Evolutionary conservation across 1,139 yeast genomes (phyloP).

Genomic region (Hyphopichia fennica): DNA sequence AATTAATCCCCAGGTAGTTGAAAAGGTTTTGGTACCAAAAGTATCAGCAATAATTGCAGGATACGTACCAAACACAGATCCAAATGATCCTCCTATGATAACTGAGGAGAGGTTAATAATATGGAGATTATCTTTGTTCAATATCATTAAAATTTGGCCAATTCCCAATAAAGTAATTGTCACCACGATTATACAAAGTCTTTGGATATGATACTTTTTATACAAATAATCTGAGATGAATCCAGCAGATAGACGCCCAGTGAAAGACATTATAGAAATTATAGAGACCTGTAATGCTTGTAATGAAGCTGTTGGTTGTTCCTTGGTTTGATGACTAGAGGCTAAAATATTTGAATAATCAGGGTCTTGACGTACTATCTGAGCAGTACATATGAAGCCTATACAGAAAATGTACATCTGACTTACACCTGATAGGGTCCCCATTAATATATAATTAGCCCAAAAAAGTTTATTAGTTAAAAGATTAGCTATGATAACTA

Average conservation of each 20-base stretch:
- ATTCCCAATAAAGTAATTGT: constrained; percentile 27
- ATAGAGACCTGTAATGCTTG: constrained; percentile 48
- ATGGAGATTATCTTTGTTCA: constrained; percentile 26
- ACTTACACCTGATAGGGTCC: constrained; percentile 38
- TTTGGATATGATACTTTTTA: constrained; percentile 31
- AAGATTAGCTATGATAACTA: constrained; percentile 11
- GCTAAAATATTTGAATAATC: too few species aligned
- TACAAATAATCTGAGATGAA: constrained; percentile 38
- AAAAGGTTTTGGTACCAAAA: constrained; percentile 42
- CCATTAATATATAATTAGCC: constrained; percentile 34
- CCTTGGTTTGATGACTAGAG: neutral
- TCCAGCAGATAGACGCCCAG: constrained; percentile 41
- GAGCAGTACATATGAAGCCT: constrained; percentile 47
- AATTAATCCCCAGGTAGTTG: constrained; percentile 48
- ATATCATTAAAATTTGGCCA: constrained; percentile 32
- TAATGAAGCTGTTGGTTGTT: constrained; percentile 26
- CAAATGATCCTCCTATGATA: constrained; percentile 40
- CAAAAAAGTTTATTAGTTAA: constrained; percentile 28
- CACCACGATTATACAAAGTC: constrained; percentile 39
- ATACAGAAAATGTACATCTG: constrained; percentile 47
- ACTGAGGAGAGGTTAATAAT: constrained; percentile 33
- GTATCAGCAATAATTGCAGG: constrained; percentile 49
- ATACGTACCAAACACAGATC: constrained; percentile 42
- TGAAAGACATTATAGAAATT: constrained; percentile 41
- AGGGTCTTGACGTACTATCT: constrained; percentile 14